A percentile compares a stretch with the other conserved stretches of the same genome.
These are phyloP conservation scores for Skeletonema costatum DNA, from an alignment of 108 stramenopile species.

Conservation along the genomic window DNA sequence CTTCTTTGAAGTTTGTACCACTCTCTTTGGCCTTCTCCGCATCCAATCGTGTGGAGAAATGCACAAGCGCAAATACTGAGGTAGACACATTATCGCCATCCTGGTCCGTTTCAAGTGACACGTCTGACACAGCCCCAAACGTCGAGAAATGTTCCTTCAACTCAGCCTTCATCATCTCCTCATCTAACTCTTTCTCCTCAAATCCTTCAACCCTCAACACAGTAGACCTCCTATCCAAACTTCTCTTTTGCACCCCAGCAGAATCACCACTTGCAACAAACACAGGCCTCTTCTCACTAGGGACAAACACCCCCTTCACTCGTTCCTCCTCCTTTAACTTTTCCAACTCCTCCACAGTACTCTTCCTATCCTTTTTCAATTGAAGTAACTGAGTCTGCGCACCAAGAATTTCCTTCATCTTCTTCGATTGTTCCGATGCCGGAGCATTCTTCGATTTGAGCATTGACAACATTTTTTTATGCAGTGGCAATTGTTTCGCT, in stretches of 20 bases:
- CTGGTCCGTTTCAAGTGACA: slow-evolving; percentile 9
- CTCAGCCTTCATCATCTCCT: not conserved
- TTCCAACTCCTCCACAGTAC: slow-evolving; percentile 19
- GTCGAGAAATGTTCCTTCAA: slow-evolving; percentile 27
- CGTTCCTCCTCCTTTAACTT: slow-evolving; percentile 22
- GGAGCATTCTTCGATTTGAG: slow-evolving; percentile 22
- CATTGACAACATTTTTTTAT: slow-evolving; percentile 34
- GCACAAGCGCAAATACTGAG: slow-evolving; percentile 4
- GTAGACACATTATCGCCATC: not conserved
- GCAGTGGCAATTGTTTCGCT: slow-evolving; percentile 27
- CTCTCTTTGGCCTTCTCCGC: slow-evolving; percentile 33
- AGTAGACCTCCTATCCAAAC: slow-evolving; percentile 38
- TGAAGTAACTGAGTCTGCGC: slow-evolving; percentile 30
- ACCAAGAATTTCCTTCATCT: slow-evolving; percentile 38
- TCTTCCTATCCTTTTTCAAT: slow-evolving; percentile 38
- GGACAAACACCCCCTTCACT: slow-evolving; percentile 7
- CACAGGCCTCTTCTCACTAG: slow-evolving; percentile 20
- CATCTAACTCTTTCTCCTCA: not conserved
- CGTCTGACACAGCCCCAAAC: slow-evolving; percentile 17
- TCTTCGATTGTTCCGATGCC: slow-evolving; percentile 28
- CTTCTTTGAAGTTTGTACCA: slow-evolving; percentile 11
- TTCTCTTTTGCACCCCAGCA: slow-evolving; percentile 15
- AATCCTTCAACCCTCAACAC: slow-evolving; percentile 36
- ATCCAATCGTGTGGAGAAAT: slow-evolving; percentile 24
- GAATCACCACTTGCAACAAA: not conserved